Percentiles rank a stretch among this genome's conserved stretches.
phyloP scores from a whole-genome alignment of 495 filamentous ascomycete genomes.

The Pseudotulostoma volvatum region DNA sequence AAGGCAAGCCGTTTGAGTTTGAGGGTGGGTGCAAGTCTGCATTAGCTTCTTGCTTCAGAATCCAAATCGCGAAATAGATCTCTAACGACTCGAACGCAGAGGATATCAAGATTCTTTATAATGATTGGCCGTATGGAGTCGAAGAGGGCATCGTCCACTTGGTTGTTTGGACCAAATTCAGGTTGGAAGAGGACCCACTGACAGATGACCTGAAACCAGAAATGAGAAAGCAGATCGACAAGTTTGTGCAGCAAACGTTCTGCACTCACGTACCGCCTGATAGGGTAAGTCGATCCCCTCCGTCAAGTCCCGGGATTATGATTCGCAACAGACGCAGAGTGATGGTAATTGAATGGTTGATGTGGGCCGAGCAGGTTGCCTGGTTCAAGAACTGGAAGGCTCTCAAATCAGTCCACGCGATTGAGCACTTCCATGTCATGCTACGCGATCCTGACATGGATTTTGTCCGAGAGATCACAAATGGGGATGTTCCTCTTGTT shows the following conservation, averaged over 20 bases:
- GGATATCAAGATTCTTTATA: conserved; percentile 60
- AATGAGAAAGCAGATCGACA: conserved; percentile 46
- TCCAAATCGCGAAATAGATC: no score
- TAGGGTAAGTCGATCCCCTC: conserved; percentile 15
- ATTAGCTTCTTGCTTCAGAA: no score
- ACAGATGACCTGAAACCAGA: conserved; percentile 50
- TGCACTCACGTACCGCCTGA: conserved; percentile 29
- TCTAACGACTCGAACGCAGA: conserved; percentile 32
- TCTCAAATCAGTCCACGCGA: conserved; percentile 64
- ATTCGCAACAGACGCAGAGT: background rate
- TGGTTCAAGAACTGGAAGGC: conserved; percentile 87
- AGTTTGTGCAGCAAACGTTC: conserved; percentile 50
- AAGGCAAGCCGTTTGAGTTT: conserved; percentile 32
- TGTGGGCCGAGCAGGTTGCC: conserved; percentile 34
- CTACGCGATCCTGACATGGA: conserved; percentile 52
- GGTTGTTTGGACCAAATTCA: conserved; percentile 86
- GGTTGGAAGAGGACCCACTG: conserved; percentile 44
- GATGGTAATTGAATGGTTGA: no score
- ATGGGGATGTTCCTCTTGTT: conserved; percentile 50
- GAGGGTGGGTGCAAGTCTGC: conserved; percentile 21
- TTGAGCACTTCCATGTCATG: conserved; percentile 96
- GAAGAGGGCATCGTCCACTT: conserved; percentile 62
- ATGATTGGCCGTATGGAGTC: conserved; percentile 86
- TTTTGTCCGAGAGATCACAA: conserved; percentile 56
- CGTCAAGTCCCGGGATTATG: background rate